Base-by-base conservation (phyloP, 2,329 filamentous ascomycete genomes). In the Cytospora schulzeri region DNA sequence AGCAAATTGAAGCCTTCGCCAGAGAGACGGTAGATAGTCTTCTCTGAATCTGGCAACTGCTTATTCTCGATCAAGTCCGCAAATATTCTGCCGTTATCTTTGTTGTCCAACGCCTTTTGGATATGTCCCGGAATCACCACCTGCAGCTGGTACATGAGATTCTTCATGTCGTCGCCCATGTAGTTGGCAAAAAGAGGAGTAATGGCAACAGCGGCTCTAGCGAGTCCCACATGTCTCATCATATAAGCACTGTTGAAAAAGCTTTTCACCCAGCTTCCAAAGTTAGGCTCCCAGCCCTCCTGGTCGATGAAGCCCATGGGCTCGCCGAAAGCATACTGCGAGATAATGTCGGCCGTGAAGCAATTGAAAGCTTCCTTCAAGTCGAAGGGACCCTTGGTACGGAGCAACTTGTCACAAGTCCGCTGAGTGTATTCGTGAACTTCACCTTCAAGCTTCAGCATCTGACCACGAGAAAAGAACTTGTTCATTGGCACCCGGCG, bases 401-500 rank as follows among this genome's bases (percentile, higher is more conserved):
- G 56, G 2, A 63, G 55, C 22, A 76, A 64, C 66, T 75, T 74
- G 66, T 74, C 69, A 63, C 72, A 74, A 1, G 73, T 69, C 8
- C 64, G 69, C 65, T 73, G 71, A 2, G 69, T 70, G 19, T 72
- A 58, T 4, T 57, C 66, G 41, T 72, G 68, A 2, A 76, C 64
- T 24, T 73, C 69, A 3, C 66, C 64, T 65, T 76, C 75, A n/a
- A 76, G 71, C 71, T 68, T 68, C 3, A 69, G 54, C 51, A 76
- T 71, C 65, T 72, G 71, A 29, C 55, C 53, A 26, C 70, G 70
- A 0, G 73, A 75, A 64, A 76, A 76, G 69, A 74, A 76, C 48
- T 70, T 71, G 60, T 67, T 68, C 35, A 76, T n/a, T 0, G 74
- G 67, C 1, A 52, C 55, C 29, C 73, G 70, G 2, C 73, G 72